Evolutionary conservation across 2,329 filamentous ascomycete species (phyloP).

Genomic region (Fusarium nelsonii): DNA sequence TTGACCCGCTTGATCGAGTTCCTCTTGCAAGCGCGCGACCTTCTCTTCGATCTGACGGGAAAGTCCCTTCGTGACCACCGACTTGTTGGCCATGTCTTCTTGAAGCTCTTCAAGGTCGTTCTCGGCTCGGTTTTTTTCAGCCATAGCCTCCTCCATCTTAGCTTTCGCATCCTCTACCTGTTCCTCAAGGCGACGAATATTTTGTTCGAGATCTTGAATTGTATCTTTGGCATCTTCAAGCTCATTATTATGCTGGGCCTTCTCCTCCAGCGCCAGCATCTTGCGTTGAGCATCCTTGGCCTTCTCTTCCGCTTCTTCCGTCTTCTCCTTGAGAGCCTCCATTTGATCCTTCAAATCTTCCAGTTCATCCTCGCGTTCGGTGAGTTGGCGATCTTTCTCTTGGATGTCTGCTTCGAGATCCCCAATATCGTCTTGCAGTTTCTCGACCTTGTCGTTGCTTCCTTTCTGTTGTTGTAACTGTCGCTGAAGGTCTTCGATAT

Average conservation of each 20-base stretch:
- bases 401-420: conserved; percentile 82
- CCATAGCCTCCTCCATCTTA: conserved; percentile 65
- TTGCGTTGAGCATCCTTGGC: conserved; percentile 67
- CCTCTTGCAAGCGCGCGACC: conserved; percentile 72
- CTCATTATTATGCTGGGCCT: conserved; percentile 63
- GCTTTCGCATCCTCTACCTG: conserved; percentile 68
- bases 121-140: conserved; percentile 69
- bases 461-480: conserved; percentile 69
- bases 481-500: conserved; percentile 71
- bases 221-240: conserved; percentile 68
- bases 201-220: conserved; percentile 69
- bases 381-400: conserved; percentile 79
- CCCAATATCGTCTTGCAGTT: conserved; percentile 78
- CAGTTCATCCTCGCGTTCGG: conserved; percentile 80
- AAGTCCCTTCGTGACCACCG: conserved; percentile 78
- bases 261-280: conserved; percentile 68
- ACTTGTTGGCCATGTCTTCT: conserved; percentile 84
- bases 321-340: conserved; percentile 69
- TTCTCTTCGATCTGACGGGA: conserved; percentile 82
- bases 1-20: conserved; percentile 67
- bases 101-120: conserved; percentile 74
- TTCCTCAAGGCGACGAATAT: conserved; percentile 65
- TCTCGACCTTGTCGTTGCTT: conserved; percentile 70
- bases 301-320: conserved; percentile 67
- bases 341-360: conserved; percentile 71